A percentile compares a stretch with the other conserved stretches of the same genome.
phyloP scores from a whole-genome alignment of 2,329 filamentous ascomycete genomes.

The Aureobasidium sp. region DNA sequence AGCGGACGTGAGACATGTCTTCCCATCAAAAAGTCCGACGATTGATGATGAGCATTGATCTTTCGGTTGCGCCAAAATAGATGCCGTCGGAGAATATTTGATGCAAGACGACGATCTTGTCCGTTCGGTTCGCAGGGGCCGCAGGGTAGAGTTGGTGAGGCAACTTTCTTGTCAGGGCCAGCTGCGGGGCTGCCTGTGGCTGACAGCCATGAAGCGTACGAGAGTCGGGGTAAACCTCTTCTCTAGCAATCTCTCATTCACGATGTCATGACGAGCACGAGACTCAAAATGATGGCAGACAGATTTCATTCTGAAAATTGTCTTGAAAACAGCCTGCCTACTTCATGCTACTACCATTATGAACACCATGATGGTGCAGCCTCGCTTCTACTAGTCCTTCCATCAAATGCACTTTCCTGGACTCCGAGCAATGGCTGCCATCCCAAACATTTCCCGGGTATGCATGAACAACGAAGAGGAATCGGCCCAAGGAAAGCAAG shows the following conservation, averaged over 20 bases:
- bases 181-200: constrained; percentile 1
- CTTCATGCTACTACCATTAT: constrained; percentile 4
- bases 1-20: constrained; percentile 6
- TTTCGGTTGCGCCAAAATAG: constrained; percentile 9
- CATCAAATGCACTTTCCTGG: constrained; percentile 5
- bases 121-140: constrained; percentile 7
- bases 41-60: constrained; percentile 11
- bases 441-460: background rate
- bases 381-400: background rate
- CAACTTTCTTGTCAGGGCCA: background rate
- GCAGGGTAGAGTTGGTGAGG: constrained; percentile 3
- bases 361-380: constrained; percentile 4
- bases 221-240: background rate
- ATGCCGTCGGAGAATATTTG: constrained; percentile 5
- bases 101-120: constrained; percentile 11
- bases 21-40: constrained; percentile 1
- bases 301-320: background rate
- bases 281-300: background rate
- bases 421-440: constrained; percentile 10
- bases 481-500: background rate
- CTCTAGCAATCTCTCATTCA: background rate
- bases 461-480: constrained; percentile 10
- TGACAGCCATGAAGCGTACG: background rate
- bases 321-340: background rate
- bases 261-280: background rate